Base-by-base conservation (phyloP, 1,284 basidiomycete genomes). In the Apiotrichum laibachii region DNA sequence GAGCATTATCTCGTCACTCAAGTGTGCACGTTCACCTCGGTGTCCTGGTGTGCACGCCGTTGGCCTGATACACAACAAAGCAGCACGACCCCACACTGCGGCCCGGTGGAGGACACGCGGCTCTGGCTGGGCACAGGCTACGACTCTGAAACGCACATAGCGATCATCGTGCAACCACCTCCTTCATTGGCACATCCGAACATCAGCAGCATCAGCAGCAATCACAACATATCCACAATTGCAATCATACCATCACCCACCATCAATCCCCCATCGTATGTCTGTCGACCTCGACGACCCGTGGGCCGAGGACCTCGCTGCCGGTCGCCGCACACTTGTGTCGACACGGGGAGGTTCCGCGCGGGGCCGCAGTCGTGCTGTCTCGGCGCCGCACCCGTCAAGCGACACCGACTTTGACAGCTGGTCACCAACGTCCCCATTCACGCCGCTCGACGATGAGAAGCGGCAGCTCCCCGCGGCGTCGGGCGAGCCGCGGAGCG, bases 211-310 rank as follows among this genome's bases (percentile, higher is more conserved):
- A 42, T 42, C 40, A 42, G 3, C 40, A 42, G 3, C 40, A 42
- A 12, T 18, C 40, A 42, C 8, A 15, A 18, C 18, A 8, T 18
- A 42, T 31, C 26, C 11, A 10, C n/a, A 43, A 43, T 19, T 8
- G 5, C 46, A 48, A 21, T 21, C 46, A 33, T 26, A 48, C 26
- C 31, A 33, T 5, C 34, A 34, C 46, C 15, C 31, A 33, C 31
- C 31, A 15, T 19, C 37, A 16, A 37, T 37, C 11, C 37, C 15
- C 37, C 37, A 37, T 49, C 47, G 49, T 35, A 50, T 50, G 49
- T 50, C 49, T 13, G 34, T 50, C 22, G 50, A 52, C 40, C 50
- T 52, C 40, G 50, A 52, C n/a, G 50, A 52, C 21, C 50, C 50
- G 22, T 52, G 50, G 50, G 50, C 22, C 9, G 50, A 52, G 10